Conservation (phyloP, 441 rosid species). For the Mallotus japonicus region DNA sequence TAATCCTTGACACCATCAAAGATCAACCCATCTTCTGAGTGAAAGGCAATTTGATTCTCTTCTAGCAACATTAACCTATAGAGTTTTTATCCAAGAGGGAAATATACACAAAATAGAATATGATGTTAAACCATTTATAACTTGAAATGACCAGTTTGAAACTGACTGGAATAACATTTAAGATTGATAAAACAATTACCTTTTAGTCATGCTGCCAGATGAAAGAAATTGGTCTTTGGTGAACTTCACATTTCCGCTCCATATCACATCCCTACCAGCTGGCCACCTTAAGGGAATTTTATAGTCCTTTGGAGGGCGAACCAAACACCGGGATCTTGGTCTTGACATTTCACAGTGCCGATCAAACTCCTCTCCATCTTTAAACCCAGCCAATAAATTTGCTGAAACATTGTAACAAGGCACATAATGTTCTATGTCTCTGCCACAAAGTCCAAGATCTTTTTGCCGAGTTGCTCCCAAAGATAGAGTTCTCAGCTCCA, state of each 20-base stretch:
- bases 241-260: slow-evolving; percentile 93
- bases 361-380: slow-evolving; percentile 84
- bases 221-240: slow-evolving; percentile 97
- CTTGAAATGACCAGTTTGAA: slow-evolving; percentile 6
- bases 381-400: slow-evolving; percentile 69
- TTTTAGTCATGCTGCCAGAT: slow-evolving; percentile 92
- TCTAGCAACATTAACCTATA: slow-evolving; percentile 88
- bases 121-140: not conserved
- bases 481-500: slow-evolving; percentile 66
- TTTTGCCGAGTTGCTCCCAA: slow-evolving; percentile 47
- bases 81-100: not conserved
- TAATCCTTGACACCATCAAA: slow-evolving; percentile 95
- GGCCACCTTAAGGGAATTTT: slow-evolving; percentile 96
- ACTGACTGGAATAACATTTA: slow-evolving; percentile 7
- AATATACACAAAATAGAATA: not conserved
- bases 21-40: slow-evolving; percentile 77
- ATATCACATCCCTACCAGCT: slow-evolving; percentile 85
- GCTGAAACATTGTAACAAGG: slow-evolving; percentile 86
- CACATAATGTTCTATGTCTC: slow-evolving; percentile 80
- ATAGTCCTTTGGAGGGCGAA: slow-evolving; percentile 93
- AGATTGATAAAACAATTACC: slow-evolving; percentile 36
- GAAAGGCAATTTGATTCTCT: slow-evolving; percentile 98
- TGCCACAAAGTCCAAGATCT: slow-evolving; percentile 75
- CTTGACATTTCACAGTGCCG: slow-evolving; percentile 75
- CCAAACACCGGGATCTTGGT: slow-evolving; percentile 53